Percentiles rank a stretch among this genome's conserved stretches.
These are phyloP conservation scores for Pistacia integerrima DNA, from an alignment of 345 rosid species.

Conservation along the genomic window DNA sequence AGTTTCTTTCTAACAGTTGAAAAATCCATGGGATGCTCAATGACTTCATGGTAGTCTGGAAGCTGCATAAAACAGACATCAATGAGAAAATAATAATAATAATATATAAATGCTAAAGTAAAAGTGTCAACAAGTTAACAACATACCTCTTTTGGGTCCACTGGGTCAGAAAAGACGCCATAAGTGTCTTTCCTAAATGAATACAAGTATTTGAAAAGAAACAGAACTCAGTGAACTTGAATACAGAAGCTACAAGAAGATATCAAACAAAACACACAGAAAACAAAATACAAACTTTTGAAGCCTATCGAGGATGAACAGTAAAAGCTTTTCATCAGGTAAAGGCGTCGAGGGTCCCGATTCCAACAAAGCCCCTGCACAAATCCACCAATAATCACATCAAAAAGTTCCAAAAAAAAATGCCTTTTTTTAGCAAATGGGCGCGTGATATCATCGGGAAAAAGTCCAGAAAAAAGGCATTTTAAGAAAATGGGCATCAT, in stretches of 20 bases:
- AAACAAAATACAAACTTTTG: conserved; percentile 49
- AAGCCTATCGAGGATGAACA: conserved; percentile 61
- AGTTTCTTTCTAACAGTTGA: conserved; percentile 70
- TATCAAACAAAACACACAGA: conserved; percentile 21
- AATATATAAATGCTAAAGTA: conserved; percentile 4
- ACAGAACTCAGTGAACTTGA: conserved; percentile 12
- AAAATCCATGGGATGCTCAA: conserved; percentile 90
- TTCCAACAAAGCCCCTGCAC: conserved; percentile 36
- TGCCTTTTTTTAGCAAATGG: conserved; percentile 16
- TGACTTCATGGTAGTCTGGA: conserved; percentile 81
- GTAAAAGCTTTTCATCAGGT: conserved; percentile 55
- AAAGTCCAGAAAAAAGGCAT: conserved; percentile 15
- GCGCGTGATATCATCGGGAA: not conserved
- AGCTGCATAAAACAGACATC: conserved; percentile 51
- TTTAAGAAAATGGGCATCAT: conserved; percentile 19
- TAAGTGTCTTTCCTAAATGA: conserved; percentile 68
- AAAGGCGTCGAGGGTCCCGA: conserved; percentile 49
- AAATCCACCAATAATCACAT: conserved; percentile 16
- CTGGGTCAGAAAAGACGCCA: conserved; percentile 71
- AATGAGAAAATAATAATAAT: not conserved
- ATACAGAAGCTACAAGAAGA: conserved; percentile 28
- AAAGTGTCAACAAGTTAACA: conserved; percentile 17
- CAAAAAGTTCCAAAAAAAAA: conserved; percentile 5
- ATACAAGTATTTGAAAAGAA: conserved; percentile 11
- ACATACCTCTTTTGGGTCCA: conserved; percentile 69